Evolutionary conservation across 2,329 filamentous ascomycete species (phyloP), one percentile per base, ranked within the genome.

Genomic region (Colletotrichum cereale): DNA sequence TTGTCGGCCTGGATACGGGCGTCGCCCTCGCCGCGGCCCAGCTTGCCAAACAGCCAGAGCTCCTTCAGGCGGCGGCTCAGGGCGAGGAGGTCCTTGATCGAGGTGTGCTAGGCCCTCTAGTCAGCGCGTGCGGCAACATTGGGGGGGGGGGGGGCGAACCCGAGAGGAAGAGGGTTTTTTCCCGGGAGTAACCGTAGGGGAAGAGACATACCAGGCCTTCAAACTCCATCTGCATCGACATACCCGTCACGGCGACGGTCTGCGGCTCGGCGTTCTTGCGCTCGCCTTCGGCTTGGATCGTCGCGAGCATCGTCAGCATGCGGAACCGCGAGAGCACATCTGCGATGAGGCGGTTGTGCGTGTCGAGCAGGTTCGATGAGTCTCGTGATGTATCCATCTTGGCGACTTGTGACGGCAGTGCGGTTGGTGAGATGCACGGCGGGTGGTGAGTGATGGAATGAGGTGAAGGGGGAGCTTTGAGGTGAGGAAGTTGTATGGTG

Each of bases 181-280:
- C 21, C 21, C 3, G 42, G 4, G 24, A 4, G 26, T n/a, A 34
- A 4, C 26, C 11, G 29, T 16, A 12, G 4, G 7, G 38, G 16
- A 14, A 4, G 26, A 24, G 26, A 47, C 63, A 14, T 69, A 84
- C 83, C 21, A 85, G 75, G 3, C 82, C 82, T 66, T 85, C 83
- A 61, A 85, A 85, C 63, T 85, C 83, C 75, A 83, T 82, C 76
- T 83, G 82, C 78, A 84, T 84, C 47, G 82, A 82, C 38, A 85
- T 81, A 53, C 82, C 81, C 5, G 81, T 79, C 38, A 84, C 83
- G 61, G 83, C 81, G 68, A 84, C 82, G 72, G 81, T 79, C 63
- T 84, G 80, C 0, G 83, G 82, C 66, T 81, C 82, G 70, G 80
- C 80, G 66, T 80, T 82, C 48, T 70, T 71, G 42, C 67, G 64